A percentile compares a stretch with the other conserved stretches of the same genome.
phyloP scores from a whole-genome alignment of 768 basidiomycete species.

The Serendipita vermifera region DNA sequence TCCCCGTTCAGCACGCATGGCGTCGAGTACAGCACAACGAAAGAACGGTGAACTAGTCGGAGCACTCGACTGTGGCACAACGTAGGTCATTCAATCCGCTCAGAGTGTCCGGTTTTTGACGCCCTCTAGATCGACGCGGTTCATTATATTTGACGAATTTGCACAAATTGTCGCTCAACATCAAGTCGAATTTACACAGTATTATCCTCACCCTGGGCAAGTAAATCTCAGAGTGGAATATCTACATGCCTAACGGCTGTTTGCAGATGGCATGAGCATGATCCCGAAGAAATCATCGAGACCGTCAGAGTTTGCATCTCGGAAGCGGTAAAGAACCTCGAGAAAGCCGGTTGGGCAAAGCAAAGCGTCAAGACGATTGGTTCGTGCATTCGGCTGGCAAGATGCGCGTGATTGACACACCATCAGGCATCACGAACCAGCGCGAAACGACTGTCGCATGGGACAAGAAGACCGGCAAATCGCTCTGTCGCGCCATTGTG shows the following conservation, averaged over 20 bases:
- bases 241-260: constrained; percentile 9
- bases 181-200: constrained; percentile 89
- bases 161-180: constrained; percentile 81
- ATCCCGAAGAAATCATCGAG: constrained; percentile 67
- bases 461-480: constrained; percentile 81
- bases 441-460: constrained; percentile 92
- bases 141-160: constrained; percentile 78
- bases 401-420: constrained; percentile 4
- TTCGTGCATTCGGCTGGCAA: constrained; percentile 27
- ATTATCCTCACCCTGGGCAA: constrained; percentile 78
- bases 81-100: constrained; percentile 44
- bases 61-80: constrained; percentile 89
- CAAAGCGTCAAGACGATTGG: constrained; percentile 86
- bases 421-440: constrained; percentile 84
- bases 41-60: constrained; percentile 77
- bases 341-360: constrained; percentile 60
- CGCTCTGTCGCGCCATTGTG: constrained; percentile 79
- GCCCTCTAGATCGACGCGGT: constrained; percentile 61
- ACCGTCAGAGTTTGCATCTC: constrained; percentile 65
- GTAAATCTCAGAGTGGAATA: constrained; percentile 14
- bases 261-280: constrained; percentile 88
- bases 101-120: background rate
- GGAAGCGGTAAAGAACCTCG: constrained; percentile 54
- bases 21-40: constrained; percentile 14
- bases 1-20: no score